A percentile compares a stretch with the other conserved stretches of the same genome.
phyloP scores from a whole-genome alignment of 2,329 filamentous ascomycete species.

The Pseudogymnoascus sp. region DNA sequence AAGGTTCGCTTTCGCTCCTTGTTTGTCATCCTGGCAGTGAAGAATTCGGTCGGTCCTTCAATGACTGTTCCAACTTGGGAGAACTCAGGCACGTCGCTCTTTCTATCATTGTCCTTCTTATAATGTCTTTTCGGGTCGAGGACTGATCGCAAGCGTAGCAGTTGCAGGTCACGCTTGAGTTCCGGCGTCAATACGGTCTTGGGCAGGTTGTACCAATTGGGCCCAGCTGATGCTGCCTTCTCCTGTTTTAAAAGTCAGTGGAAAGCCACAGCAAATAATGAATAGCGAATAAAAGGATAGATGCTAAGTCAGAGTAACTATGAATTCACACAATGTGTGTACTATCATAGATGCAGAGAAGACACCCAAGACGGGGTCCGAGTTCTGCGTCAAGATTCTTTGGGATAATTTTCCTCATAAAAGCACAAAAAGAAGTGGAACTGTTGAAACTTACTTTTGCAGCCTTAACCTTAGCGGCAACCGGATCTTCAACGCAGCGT shows the following conservation, averaged over 20 bases:
- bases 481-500: constrained; percentile 46
- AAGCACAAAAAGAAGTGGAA: constrained; percentile 19
- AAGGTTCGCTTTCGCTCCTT: constrained; percentile 84
- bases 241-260: constrained; percentile 17
- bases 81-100: constrained; percentile 63
- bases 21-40: constrained; percentile 70
- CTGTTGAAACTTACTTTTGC: constrained; percentile 41
- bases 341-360: constrained; percentile 62
- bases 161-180: constrained; percentile 80
- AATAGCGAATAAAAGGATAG: constrained; percentile 7
- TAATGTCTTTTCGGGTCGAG: constrained; percentile 86
- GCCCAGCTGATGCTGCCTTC: constrained; percentile 60
- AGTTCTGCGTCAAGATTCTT: constrained; percentile 64
- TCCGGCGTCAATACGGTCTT: constrained; percentile 77
- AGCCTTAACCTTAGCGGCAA: constrained; percentile 38
- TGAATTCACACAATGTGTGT: constrained; percentile 40
- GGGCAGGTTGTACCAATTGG: constrained; percentile 82
- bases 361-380: constrained; percentile 73
- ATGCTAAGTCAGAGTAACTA: constrained; percentile 59
- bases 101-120: constrained; percentile 73
- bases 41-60: constrained; percentile 82
- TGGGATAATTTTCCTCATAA: constrained; percentile 75
- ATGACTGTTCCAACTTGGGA: constrained; percentile 85
- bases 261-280: constrained; percentile 11
- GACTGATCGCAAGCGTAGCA: constrained; percentile 81